Conservation (phyloP, 495 filamentous ascomycete genomes). For the Hyphodiscus hymeniophilus region DNA sequence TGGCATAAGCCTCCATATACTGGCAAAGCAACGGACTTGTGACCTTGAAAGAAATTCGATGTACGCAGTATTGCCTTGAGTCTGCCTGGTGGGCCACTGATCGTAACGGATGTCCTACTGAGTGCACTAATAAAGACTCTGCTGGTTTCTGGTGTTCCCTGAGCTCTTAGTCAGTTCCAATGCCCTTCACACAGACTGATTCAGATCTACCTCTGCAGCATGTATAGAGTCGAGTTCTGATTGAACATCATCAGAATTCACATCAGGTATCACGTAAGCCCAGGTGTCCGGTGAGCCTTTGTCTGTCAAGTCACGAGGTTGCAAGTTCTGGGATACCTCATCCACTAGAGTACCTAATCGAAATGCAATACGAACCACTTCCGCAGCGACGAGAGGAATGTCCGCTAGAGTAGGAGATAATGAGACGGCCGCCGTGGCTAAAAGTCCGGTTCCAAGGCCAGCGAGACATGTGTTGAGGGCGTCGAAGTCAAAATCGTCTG, state of each 20-base stretch:
- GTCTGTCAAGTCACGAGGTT: slow-evolving; percentile 20
- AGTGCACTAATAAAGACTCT: not conserved
- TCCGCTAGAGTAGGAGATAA: slow-evolving; percentile 26
- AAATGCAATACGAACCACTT: slow-evolving; percentile 32
- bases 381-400: slow-evolving; percentile 23
- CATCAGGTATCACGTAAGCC: slow-evolving; percentile 33
- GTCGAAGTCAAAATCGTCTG: slow-evolving; percentile 15
- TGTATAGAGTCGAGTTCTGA: slow-evolving; percentile 29
- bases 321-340: slow-evolving; percentile 27
- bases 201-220: slow-evolving; percentile 8
- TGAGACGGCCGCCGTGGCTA: slow-evolving; percentile 31
- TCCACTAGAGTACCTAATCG: slow-evolving; percentile 30
- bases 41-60: not conserved
- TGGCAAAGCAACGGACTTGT: not conserved
- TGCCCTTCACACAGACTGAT: not conserved
- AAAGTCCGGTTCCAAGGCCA: slow-evolving; percentile 32
- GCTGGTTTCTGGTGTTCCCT: not conserved
- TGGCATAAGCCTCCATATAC: slow-evolving; percentile 28
- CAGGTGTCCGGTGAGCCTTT: slow-evolving; percentile 25
- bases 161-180: not conserved
- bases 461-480: slow-evolving; percentile 23
- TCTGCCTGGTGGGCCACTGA: not conserved
- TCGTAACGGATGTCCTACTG: not conserved
- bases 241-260: slow-evolving; percentile 27
- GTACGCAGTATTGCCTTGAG: not conserved